phyloP scores from a whole-genome alignment of 345 rosid genomes.

The Lepidium africanum region DNA sequence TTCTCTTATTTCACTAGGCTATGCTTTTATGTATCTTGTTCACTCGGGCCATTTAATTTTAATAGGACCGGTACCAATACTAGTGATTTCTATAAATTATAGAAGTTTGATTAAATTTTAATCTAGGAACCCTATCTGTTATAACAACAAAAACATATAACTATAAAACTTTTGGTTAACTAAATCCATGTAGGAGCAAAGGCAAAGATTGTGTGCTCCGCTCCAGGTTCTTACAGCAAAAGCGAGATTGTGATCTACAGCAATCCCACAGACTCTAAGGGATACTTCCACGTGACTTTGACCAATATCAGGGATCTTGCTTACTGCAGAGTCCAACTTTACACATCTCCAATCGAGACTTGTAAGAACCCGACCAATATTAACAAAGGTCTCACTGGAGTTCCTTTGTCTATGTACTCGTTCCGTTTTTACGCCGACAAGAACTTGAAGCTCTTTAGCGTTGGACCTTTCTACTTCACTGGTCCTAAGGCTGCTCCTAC shows the following conservation, averaged over 20 bases:
- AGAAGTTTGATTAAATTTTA: no score
- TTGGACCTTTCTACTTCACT: slow-evolving; percentile 33
- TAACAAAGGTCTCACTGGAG: slow-evolving; percentile 44
- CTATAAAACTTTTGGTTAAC: no score
- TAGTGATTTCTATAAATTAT: no score
- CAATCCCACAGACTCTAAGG: slow-evolving; percentile 35
- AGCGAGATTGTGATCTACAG: slow-evolving; percentile 33
- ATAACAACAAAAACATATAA: no score
- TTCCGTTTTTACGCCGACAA: slow-evolving; percentile 31
- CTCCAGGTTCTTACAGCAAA: slow-evolving; percentile 24
- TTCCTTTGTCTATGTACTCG: slow-evolving; percentile 33
- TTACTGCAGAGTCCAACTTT: slow-evolving; percentile 46
- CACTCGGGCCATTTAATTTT: no score
- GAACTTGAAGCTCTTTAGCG: slow-evolving; percentile 34
- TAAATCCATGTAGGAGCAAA: slow-evolving; percentile 34
- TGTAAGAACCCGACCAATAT: slow-evolving; percentile 46
- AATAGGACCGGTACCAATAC: no score
- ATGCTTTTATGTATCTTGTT: no score
- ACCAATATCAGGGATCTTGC: slow-evolving; percentile 13
- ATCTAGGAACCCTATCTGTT: no score
- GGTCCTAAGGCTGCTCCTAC: slow-evolving; percentile 23
- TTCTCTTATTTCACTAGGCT: no score
- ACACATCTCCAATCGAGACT: slow-evolving; percentile 35
- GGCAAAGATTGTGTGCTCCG: slow-evolving; percentile 42
- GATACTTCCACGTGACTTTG: slow-evolving; percentile 42